These are phyloP conservation scores for Niveomyces coronatus DNA, from an alignment of 2,329 filamentous ascomycete genomes.

Conservation along the genomic window DNA sequence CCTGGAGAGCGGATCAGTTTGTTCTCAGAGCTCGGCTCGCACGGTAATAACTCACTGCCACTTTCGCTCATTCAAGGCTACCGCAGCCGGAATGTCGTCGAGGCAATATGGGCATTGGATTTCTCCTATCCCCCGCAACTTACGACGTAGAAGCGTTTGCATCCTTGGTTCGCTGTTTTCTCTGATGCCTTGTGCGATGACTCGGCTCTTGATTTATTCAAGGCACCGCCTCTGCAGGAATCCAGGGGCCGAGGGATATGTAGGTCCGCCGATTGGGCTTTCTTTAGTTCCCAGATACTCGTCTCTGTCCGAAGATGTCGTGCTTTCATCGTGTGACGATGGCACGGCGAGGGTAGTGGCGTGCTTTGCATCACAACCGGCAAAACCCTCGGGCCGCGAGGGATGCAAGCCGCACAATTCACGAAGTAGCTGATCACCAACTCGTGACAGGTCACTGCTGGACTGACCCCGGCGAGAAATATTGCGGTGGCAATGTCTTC, in stretches of 20 bases:
- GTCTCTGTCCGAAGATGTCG: neutral
- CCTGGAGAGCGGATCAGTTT: neutral
- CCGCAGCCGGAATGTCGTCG: neutral
- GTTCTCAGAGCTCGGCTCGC: neutral
- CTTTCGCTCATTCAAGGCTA: neutral
- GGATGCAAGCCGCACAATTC: too few species aligned
- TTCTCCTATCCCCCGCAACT: neutral
- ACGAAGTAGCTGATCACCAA: too few species aligned
- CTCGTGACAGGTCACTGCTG: too few species aligned
- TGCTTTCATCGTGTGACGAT: neutral
- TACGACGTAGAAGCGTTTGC: neutral
- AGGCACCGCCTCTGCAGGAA: neutral
- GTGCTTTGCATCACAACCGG: too few species aligned
- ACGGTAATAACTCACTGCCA: conserved; percentile 2
- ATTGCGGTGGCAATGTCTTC: neutral
- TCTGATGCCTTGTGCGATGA: neutral
- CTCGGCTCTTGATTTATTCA: neutral
- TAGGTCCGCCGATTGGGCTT: neutral
- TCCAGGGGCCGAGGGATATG: neutral
- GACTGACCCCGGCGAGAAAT: too few species aligned
- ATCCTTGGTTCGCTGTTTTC: neutral
- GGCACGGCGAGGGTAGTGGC: too few species aligned
- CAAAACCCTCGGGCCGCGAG: too few species aligned
- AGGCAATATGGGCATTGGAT: conserved; percentile 4
- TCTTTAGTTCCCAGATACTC: neutral